Evolutionary conservation across 225 moss, liverwort and hornwort species (phyloP).

Genomic region (Polytrichum commune): DNA sequence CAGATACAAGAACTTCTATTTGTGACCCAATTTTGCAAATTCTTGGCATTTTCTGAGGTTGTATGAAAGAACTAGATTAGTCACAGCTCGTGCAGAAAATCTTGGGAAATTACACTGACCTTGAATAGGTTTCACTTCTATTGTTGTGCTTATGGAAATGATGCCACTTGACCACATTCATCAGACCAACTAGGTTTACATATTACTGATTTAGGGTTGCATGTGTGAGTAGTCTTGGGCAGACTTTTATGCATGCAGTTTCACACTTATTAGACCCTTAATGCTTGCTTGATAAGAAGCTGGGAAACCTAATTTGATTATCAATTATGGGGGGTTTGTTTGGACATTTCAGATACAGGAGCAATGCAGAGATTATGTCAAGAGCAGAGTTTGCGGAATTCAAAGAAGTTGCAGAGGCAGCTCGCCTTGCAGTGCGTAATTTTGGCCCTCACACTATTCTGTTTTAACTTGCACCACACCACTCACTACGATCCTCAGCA

Average conservation of each 20-base stretch:
- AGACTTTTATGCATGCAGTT: neutral
- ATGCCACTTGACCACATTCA: neutral
- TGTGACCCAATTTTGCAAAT: too few species aligned
- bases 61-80: too few species aligned
- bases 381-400: constrained; percentile 62
- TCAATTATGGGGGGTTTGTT: neutral
- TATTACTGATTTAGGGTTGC: neutral
- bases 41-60: too few species aligned
- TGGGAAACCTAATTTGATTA: neutral
- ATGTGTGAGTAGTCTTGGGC: neutral
- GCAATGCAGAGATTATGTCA: constrained; percentile 76
- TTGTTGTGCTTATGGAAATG: too few species aligned
- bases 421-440: constrained; percentile 46
- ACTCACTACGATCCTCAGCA: too few species aligned
- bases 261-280: neutral
- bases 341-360: constrained; percentile 57
- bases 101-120: too few species aligned
- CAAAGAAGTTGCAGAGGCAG: constrained; percentile 62
- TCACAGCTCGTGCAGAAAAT: too few species aligned
- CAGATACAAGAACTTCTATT: too few species aligned
- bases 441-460: neutral
- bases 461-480: too few species aligned
- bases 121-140: too few species aligned
- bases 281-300: neutral
- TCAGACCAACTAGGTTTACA: neutral